Evolutionary conservation across 1,139 yeast genomes (phyloP).

Genomic region (Candida neerlandica): DNA sequence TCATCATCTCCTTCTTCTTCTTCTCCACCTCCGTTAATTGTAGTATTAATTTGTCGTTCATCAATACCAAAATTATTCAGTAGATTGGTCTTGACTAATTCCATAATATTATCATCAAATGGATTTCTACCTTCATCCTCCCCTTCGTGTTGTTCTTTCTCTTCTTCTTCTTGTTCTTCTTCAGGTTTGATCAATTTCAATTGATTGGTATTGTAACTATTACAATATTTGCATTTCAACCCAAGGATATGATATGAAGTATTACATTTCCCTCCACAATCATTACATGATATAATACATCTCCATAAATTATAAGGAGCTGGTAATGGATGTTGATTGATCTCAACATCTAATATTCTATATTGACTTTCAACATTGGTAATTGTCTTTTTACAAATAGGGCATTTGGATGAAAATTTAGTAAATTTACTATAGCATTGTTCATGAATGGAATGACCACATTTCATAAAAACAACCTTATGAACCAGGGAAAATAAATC

Average conservation of each 20-base stretch:
- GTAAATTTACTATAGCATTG: conserved; percentile 78
- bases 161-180: conserved; percentile 40
- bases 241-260: conserved; percentile 84
- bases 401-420: conserved; percentile 84
- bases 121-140: conserved; percentile 11
- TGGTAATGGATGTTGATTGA: conserved; percentile 74
- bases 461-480: conserved; percentile 88
- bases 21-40: background rate
- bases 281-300: conserved; percentile 80
- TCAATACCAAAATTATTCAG: conserved; percentile 43
- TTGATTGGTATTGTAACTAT: conserved; percentile 83
- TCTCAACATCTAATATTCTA: conserved; percentile 82
- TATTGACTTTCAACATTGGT: conserved; percentile 88
- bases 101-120: conserved; percentile 26
- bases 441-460: conserved; percentile 95
- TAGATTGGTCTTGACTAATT: conserved; percentile 38
- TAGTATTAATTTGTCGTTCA: conserved; percentile 12
- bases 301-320: conserved; percentile 77
- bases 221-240: conserved; percentile 81
- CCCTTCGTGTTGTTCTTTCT: conserved; percentile 14
- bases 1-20: conserved; percentile 10
- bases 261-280: conserved; percentile 82
- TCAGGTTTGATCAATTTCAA: conserved; percentile 62
- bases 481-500: conserved; percentile 84
- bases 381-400: conserved; percentile 82